Percentiles rank a stretch among this genome's conserved stretches.
Evolutionary conservation across 768 basidiomycete genomes (phyloP).

Genomic region (Tricholoma flavovirens): DNA sequence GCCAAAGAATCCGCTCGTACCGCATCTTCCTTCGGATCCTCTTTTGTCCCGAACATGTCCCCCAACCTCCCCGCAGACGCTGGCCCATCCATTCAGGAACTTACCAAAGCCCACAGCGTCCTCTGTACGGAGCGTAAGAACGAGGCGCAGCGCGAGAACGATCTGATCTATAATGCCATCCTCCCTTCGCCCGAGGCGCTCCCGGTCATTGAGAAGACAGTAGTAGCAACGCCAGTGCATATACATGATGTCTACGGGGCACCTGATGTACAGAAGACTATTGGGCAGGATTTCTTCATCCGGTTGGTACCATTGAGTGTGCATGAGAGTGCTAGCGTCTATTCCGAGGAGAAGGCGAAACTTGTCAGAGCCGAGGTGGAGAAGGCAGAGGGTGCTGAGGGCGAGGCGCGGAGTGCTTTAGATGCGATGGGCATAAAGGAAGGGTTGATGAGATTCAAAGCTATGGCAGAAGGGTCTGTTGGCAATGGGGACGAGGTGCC

Average conservation of each 20-base stretch:
- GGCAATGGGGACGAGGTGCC: slow-evolving; percentile 64
- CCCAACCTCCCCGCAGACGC: slow-evolving; percentile 87
- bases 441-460: slow-evolving; percentile 60
- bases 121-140: slow-evolving; percentile 69
- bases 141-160: slow-evolving; percentile 86
- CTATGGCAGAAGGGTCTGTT: slow-evolving; percentile 62
- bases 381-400: slow-evolving; percentile 78
- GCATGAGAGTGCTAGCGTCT: slow-evolving; percentile 92
- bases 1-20: slow-evolving; percentile 80
- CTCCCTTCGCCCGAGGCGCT: slow-evolving; percentile 75
- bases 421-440: slow-evolving; percentile 79
- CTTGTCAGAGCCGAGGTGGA: slow-evolving; percentile 83
- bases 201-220: slow-evolving; percentile 74
- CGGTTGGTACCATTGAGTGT: slow-evolving; percentile 88
- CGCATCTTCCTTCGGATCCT: slow-evolving; percentile 60
- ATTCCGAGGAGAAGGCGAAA: slow-evolving; percentile 99
- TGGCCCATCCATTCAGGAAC: slow-evolving; percentile 69
- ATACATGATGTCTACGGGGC: slow-evolving; percentile 93
- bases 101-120: slow-evolving; percentile 77
- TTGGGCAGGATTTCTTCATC: slow-evolving; percentile 87
- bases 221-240: slow-evolving; percentile 76
- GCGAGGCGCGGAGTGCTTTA: slow-evolving; percentile 69
- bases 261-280: slow-evolving; percentile 89
- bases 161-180: slow-evolving; percentile 94
- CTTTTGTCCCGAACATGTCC: slow-evolving; percentile 66